These are phyloP conservation scores for Escovopsis weberi DNA, from an alignment of 2,329 filamentous ascomycete species.

Conservation along the genomic window DNA sequence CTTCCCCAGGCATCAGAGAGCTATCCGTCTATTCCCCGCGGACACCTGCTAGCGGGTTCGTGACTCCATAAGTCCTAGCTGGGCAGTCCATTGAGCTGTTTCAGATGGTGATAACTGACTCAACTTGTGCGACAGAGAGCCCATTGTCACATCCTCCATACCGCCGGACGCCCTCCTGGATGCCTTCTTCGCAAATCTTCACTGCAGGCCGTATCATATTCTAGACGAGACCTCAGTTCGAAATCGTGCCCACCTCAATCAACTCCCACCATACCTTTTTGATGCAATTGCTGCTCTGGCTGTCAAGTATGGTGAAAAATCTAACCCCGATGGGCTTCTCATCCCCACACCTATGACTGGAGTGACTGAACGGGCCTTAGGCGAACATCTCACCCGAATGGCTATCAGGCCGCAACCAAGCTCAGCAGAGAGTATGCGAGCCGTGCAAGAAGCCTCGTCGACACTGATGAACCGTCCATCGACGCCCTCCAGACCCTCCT, in stretches of 20 bases:
- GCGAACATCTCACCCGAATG: constrained; percentile 53
- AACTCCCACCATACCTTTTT: constrained; percentile 42
- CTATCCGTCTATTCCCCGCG: constrained; percentile 4
- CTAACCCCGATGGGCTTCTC: too few species aligned
- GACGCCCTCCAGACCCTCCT: constrained; percentile 64
- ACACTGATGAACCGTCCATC: constrained; percentile 68
- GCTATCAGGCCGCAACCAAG: constrained; percentile 51
- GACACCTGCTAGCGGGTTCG: neutral
- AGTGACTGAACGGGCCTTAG: constrained; percentile 16
- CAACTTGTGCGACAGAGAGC: constrained; percentile 21
- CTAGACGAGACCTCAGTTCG: constrained; percentile 63
- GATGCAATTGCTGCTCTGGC: constrained; percentile 47
- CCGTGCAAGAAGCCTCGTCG: constrained; percentile 54
- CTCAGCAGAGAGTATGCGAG: constrained; percentile 59
- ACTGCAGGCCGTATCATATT: constrained; percentile 71
- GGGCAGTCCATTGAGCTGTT: neutral
- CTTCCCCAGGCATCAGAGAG: constrained; percentile 9
- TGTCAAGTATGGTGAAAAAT: constrained; percentile 34
- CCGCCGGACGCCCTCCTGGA: constrained; percentile 54
- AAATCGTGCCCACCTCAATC: constrained; percentile 54
- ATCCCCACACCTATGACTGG: neutral
- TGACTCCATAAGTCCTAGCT: neutral
- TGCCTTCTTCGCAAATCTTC: constrained; percentile 64
- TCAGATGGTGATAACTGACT: neutral
- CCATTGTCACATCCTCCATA: constrained; percentile 27